phyloP scores from a whole-genome alignment of 2,329 filamentous ascomycete genomes.

The Colletotrichum abscissum region DNA sequence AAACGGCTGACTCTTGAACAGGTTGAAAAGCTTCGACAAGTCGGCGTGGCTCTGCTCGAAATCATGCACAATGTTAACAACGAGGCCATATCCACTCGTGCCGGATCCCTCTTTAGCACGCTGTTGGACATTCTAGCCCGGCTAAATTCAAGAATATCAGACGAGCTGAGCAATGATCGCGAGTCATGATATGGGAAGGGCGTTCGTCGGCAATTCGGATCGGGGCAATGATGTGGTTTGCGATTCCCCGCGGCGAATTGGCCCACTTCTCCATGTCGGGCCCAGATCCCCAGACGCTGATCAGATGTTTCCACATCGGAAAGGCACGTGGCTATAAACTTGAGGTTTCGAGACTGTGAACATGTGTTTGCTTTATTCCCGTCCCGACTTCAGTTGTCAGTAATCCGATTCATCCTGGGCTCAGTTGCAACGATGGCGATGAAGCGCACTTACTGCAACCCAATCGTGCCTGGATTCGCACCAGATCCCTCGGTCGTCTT shows the following conservation, averaged over 20 bases:
- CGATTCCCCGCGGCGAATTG: slow-evolving; percentile 11
- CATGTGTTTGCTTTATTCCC: no score
- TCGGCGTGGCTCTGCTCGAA: slow-evolving; percentile 50
- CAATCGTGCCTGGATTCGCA: slow-evolving; percentile 46
- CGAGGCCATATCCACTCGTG: slow-evolving; percentile 50
- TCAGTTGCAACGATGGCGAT: no score
- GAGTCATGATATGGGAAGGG: neutral
- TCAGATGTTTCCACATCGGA: no score
- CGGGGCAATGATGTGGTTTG: neutral
- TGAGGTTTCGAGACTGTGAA: no score
- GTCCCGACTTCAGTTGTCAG: no score
- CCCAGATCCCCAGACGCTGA: no score
- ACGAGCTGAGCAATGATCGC: slow-evolving; percentile 44
- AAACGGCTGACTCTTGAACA: slow-evolving; percentile 18
- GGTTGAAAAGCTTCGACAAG: slow-evolving; percentile 54
- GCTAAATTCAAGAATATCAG: slow-evolving; percentile 55
- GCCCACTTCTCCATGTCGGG: no score
- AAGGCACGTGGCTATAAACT: no score
- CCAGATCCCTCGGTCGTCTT: slow-evolving; percentile 45
- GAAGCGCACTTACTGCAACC: slow-evolving; percentile 35
- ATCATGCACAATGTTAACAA: slow-evolving; percentile 51
- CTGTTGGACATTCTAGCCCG: slow-evolving; percentile 53
- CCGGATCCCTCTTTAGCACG: slow-evolving; percentile 51
- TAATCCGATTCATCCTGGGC: no score
- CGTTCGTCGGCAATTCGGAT: neutral